Evolutionary conservation across 2,329 filamentous ascomycete genomes (phyloP), one percentile per base, ranked within the genome.

Genomic region (Fusarium sp.): DNA sequence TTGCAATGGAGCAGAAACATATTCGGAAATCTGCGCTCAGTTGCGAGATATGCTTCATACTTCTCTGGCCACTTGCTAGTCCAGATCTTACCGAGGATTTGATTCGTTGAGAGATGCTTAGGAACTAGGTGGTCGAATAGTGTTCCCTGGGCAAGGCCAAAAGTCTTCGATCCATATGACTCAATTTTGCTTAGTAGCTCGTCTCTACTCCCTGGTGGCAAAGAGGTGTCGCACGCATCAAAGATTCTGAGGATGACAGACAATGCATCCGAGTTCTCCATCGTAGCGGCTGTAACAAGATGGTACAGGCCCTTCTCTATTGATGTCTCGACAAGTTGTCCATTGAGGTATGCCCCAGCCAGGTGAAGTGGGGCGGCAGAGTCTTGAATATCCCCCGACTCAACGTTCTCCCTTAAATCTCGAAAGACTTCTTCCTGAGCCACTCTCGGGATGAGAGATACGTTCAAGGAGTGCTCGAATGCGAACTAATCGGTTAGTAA

Each of bases 201-300:
- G 4, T 13, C 11, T 24, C 12, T 3, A 0, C n/a, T 20, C 2
- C 31, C 20, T 17, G 18, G 11, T 12, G 59, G 48, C 0, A 55
- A 15, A 1, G 39, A 5, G 0, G 7, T 15, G 0, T 62, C 11
- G 18, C 48, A 62, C 0, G 59, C 39, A 4, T 55, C 48, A 13
- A 62, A 62, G 10, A 55, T 10, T 1, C 24, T 55, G 0, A 62
- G 26, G 0, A 55, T 55, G 6, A 55, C 12, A 2, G 38, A 62
- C 3, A 62, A 20, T 5, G 59, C 59, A 11, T 62, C 59, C 11
- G 48, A 6, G 28, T 44, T 38, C 3, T 62, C 28, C 13, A 39
- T n/a, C 20, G 31, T 24, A 5, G 59, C 48, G 2, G 59, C 31
- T 15, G 11, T 26, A 3, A 13, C 8, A 15, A 62, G 14, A 5